Evolutionary conservation across 495 filamentous ascomycete genomes (phyloP).

Genomic region (Penicillium crystallinum): DNA sequence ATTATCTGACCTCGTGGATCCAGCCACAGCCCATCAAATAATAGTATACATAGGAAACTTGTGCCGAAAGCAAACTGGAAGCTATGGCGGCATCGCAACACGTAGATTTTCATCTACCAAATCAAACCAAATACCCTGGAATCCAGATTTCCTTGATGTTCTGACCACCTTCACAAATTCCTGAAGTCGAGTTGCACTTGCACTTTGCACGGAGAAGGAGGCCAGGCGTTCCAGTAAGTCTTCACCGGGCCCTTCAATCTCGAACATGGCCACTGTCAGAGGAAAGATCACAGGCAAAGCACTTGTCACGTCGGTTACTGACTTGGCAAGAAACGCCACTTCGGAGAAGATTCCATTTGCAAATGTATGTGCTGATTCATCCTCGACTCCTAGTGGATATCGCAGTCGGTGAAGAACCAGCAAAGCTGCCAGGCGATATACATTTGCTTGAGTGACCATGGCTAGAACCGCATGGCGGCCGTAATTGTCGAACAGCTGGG

Average conservation of each 20-base stretch:
- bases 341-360: slow-evolving; percentile 26
- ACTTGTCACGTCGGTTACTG: slow-evolving; percentile 10
- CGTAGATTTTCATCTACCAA: slow-evolving; percentile 24
- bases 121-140: slow-evolving; percentile 25
- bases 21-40: background rate
- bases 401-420: slow-evolving; percentile 31
- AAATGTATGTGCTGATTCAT: slow-evolving; percentile 13
- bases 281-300: slow-evolving; percentile 25
- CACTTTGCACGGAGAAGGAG: slow-evolving; percentile 18
- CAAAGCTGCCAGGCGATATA: slow-evolving; percentile 28
- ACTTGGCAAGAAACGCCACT: slow-evolving; percentile 19
- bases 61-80: background rate
- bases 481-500: slow-evolving; percentile 13
- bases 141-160: slow-evolving; percentile 14
- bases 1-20: background rate
- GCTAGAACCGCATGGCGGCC: slow-evolving; percentile 21
- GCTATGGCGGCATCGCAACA: slow-evolving; percentile 23
- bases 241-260: slow-evolving; percentile 21
- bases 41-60: background rate
- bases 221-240: slow-evolving; percentile 18
- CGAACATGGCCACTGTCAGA: slow-evolving; percentile 25
- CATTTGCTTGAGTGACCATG: slow-evolving; percentile 30
- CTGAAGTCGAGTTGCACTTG: slow-evolving; percentile 18
- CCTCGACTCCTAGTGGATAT: slow-evolving; percentile 23
- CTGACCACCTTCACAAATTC: slow-evolving; percentile 23